These are phyloP conservation scores for Penicillium vulpinum DNA, from an alignment of 2,329 filamentous ascomycete genomes.

Conservation along the genomic window DNA sequence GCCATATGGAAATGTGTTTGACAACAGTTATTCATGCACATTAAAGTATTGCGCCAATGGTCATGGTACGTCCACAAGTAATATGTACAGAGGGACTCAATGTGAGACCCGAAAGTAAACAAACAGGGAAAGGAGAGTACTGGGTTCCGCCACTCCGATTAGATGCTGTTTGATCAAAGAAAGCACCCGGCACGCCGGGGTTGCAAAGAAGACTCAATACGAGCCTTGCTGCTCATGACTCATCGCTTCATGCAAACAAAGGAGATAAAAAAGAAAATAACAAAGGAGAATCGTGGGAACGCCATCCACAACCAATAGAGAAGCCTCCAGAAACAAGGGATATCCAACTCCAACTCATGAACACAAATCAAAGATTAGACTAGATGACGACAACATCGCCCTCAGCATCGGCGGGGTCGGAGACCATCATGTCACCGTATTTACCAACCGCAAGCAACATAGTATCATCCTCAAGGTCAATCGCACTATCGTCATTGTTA, in stretches of 20 bases:
- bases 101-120: constrained; percentile 6
- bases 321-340: constrained; percentile 26
- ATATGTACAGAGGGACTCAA: constrained; percentile 9
- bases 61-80: constrained; percentile 1
- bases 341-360: constrained; percentile 34
- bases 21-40: neutral
- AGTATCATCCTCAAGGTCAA: constrained; percentile 60
- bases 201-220: constrained; percentile 17
- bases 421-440: constrained; percentile 49
- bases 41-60: constrained; percentile 5
- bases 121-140: constrained; percentile 4
- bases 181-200: constrained; percentile 7
- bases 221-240: constrained; percentile 26
- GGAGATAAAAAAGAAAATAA: constrained; percentile 14
- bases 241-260: constrained; percentile 28
- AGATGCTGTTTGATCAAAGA: constrained; percentile 25
- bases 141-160: constrained; percentile 22
- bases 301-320: constrained; percentile 23
- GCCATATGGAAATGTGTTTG: neutral
- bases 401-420: constrained; percentile 47
- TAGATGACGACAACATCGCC: constrained; percentile 50
- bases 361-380: constrained; percentile 23
- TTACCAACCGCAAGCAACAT: constrained; percentile 45
- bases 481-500: constrained; percentile 70
- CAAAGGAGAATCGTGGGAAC: constrained; percentile 20